Evolutionary conservation across 106 monocot species (phyloP), one percentile per base, ranked within the genome.

Genomic region (Phalaenopsis aphrodite): DNA sequence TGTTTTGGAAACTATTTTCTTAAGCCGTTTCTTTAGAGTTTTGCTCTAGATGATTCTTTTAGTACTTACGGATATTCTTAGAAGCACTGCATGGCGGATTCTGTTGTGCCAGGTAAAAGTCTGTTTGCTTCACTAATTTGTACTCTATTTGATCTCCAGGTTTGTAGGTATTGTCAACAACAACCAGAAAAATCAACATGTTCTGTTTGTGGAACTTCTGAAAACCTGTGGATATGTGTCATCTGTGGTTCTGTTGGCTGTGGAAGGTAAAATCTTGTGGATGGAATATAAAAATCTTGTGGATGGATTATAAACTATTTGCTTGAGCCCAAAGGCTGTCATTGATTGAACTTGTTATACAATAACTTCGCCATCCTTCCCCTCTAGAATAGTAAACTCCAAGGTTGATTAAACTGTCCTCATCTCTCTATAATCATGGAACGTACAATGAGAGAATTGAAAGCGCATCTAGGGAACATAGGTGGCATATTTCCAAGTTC

Each of bases 161-260:
- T 95, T 83, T 95, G 95, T 82, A 92, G 95, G 84, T 92, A 92
- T 80, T 95, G 95, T 83, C 95, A 95, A 76, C 92, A 92, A 72
- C 88, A 95, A 79, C 88, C 90, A 65, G 92, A 92, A 45, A 89
- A 92, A 85, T 92, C 92, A 46, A 89, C 79, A 72, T 95, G 95
- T 67, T 90, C 85, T 78, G 79, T 90, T 81, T 95, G 95, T 58
- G 90, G 90, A 49, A 88, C 84, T 55, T 80, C 85, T 18, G 90
- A 95, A 55, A 92, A 92, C 75, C 90, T 95, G 11, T 90, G 95
- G 95, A 88, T 95, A 46, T 95, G 95, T 80, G 81, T 95, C 49
- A 90, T 90, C 14, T 94, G 94, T 85, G 94, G 94, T 49, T 90
- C 80, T 82, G 87, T 94, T 80, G 94, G 88, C 24, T 95, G 95